Conservation (phyloP, 108 stramenopile genomes). For the Discostella pseudostelligera region DNA sequence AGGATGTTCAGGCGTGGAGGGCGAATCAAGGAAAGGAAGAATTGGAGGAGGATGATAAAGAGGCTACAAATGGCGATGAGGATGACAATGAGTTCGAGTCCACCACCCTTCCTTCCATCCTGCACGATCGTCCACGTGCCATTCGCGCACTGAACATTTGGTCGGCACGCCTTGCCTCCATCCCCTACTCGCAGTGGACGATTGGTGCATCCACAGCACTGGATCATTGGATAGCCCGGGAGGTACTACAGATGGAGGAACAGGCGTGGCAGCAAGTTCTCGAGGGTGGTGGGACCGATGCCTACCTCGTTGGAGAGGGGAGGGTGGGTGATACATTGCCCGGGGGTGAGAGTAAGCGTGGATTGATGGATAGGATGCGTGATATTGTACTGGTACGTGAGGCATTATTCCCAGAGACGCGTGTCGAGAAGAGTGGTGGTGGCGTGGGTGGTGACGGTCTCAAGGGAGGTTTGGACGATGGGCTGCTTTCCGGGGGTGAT, state of each 20-base stretch:
- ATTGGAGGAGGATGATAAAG: not conserved
- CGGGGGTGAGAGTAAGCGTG: constrained; percentile 25
- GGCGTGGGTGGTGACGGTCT: constrained; percentile 15
- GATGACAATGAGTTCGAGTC: constrained; percentile 25
- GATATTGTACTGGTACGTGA: constrained; percentile 66
- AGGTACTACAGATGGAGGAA: constrained; percentile 70
- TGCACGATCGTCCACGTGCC: constrained; percentile 55
- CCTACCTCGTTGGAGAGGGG: constrained; percentile 9
- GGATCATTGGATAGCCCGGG: constrained; percentile 87
- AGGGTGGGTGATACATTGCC: constrained; percentile 23
- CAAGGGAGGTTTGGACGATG: constrained; percentile 26
- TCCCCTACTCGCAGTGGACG: constrained; percentile 80
- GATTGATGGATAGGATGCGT: constrained; percentile 43
- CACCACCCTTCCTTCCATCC: constrained; percentile 46
- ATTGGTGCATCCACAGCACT: constrained; percentile 79
- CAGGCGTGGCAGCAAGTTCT: constrained; percentile 68
- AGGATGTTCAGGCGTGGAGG: constrained; percentile 41
- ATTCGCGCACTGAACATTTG: constrained; percentile 76
- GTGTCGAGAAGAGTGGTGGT: constrained; percentile 11
- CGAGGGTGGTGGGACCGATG: constrained; percentile 69
- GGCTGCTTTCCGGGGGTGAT: constrained; percentile 6
- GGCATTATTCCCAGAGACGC: constrained; percentile 83
- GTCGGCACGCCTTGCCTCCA: constrained; percentile 65
- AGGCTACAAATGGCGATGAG: not conserved
- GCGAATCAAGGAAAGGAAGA: not conserved